A percentile compares a stretch with the other conserved stretches of the same genome.
phyloP scores from a whole-genome alignment of 2,329 filamentous ascomycete genomes.

The Trichoderma lentiforme region DNA sequence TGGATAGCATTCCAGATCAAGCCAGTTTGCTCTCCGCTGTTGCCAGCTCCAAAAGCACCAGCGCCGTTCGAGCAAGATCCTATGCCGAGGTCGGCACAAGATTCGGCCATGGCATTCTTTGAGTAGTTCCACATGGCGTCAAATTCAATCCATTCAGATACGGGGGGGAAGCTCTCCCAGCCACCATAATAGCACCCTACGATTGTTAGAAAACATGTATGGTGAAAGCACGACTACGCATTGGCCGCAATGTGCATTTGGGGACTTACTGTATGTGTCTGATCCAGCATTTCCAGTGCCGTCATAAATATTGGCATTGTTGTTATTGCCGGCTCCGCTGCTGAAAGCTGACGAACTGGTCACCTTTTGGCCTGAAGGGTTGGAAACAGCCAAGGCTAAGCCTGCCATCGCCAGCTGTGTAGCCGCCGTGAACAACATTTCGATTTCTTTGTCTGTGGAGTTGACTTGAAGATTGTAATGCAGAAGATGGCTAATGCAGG shows the following conservation, averaged over 20 bases:
- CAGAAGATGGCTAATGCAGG: not conserved
- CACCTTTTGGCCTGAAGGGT: not conserved
- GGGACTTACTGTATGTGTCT: not conserved
- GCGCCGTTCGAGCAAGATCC: not conserved
- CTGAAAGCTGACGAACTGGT: not conserved
- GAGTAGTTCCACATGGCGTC: constrained; percentile 13
- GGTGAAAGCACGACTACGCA: not conserved
- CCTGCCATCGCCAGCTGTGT: not conserved
- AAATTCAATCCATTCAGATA: constrained; percentile 2
- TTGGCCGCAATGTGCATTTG: not conserved
- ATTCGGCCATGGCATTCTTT: not conserved
- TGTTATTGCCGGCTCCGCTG: constrained; percentile 7
- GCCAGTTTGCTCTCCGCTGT: constrained; percentile 5
- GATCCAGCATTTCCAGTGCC: not conserved
- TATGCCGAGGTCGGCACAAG: constrained; percentile 1
- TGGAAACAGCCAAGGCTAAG: not conserved
- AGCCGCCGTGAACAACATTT: not conserved
- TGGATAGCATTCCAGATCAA: constrained; percentile 7
- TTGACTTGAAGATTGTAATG: not conserved
- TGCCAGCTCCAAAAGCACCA: not conserved
- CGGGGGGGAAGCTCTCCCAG: not conserved
- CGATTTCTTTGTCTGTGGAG: not conserved
- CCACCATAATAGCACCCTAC: constrained; percentile 5
- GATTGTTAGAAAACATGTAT: not conserved
- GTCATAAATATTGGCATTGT: constrained; percentile 2